These are phyloP conservation scores for Pseudocohnilembus persalinus DNA, from an alignment of 169 alveolate species.

Conservation along the genomic window DNA sequence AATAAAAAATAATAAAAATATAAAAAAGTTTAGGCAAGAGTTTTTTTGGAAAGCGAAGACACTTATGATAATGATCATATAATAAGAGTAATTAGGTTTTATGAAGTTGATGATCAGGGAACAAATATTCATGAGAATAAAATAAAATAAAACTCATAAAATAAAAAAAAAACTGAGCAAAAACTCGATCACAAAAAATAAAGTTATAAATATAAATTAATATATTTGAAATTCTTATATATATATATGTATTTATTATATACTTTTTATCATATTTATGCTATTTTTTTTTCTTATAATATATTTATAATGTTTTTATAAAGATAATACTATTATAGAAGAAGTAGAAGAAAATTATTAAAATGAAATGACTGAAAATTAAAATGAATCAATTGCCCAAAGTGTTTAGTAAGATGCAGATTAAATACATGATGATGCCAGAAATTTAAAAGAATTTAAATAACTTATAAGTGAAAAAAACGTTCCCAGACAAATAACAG, in stretches of 20 bases:
- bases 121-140: too few species aligned
- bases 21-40: background rate
- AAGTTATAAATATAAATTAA: too few species aligned
- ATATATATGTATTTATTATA: too few species aligned
- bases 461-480: conserved; percentile 12
- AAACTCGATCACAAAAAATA: too few species aligned
- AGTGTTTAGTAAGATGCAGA: background rate
- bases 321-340: conserved; percentile 15
- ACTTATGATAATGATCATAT: background rate
- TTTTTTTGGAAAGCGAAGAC: background rate
- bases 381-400: too few species aligned
- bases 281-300: too few species aligned
- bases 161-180: too few species aligned
- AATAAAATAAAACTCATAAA: too few species aligned
- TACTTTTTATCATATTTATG: too few species aligned
- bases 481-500: conserved; percentile 8
- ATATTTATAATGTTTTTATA: background rate
- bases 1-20: too few species aligned
- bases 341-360: conserved; percentile 28
- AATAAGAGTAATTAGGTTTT: background rate
- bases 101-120: background rate
- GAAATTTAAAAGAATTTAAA: conserved; percentile 20
- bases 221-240: too few species aligned
- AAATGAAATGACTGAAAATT: conserved; percentile 22
- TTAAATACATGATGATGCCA: background rate